A percentile compares a stretch with the other conserved stretches of the same genome.
These are phyloP conservation scores for Colletotrichum euphorbiae DNA, from an alignment of 2,329 filamentous ascomycete species.

Conservation along the genomic window DNA sequence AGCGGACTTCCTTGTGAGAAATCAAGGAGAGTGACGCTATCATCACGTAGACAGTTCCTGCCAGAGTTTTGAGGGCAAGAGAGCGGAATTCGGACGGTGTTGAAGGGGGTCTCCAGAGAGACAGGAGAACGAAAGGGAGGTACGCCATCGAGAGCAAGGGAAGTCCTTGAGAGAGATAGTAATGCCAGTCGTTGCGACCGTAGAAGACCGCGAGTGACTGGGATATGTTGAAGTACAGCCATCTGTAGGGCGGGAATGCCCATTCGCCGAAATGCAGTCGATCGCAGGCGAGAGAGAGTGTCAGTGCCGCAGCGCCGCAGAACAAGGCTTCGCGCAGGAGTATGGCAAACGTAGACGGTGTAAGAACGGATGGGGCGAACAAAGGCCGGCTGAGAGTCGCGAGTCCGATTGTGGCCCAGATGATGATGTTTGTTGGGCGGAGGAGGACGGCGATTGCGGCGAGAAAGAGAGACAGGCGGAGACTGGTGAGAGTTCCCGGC, in stretches of 20 bases:
- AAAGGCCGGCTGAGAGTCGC: constrained; percentile 57
- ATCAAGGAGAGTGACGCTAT: constrained; percentile 77
- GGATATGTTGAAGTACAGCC: constrained; percentile 90
- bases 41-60: constrained; percentile 69
- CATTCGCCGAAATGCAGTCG: constrained; percentile 84
- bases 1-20: constrained; percentile 96
- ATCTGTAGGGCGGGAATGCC: constrained; percentile 89
- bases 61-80: constrained; percentile 58
- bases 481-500: constrained; percentile 46
- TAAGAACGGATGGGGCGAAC: constrained; percentile 55
- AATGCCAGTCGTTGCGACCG: constrained; percentile 89
- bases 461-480: constrained; percentile 74
- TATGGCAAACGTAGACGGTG: constrained; percentile 57
- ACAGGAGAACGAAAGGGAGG: constrained; percentile 79
- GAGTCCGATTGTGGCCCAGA: constrained; percentile 78
- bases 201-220: constrained; percentile 94
- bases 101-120: constrained; percentile 65
- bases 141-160: constrained; percentile 87
- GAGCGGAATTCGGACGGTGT: constrained; percentile 49
- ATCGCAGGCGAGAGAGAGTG: constrained; percentile 75
- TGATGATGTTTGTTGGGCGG: constrained; percentile 87
- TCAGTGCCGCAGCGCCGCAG: constrained; percentile 72
- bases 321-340: constrained; percentile 73
- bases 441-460: constrained; percentile 87
- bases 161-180: constrained; percentile 91